phyloP scores from a whole-genome alignment of 768 basidiomycete genomes.

The Strobilomyces echinocephalus region DNA sequence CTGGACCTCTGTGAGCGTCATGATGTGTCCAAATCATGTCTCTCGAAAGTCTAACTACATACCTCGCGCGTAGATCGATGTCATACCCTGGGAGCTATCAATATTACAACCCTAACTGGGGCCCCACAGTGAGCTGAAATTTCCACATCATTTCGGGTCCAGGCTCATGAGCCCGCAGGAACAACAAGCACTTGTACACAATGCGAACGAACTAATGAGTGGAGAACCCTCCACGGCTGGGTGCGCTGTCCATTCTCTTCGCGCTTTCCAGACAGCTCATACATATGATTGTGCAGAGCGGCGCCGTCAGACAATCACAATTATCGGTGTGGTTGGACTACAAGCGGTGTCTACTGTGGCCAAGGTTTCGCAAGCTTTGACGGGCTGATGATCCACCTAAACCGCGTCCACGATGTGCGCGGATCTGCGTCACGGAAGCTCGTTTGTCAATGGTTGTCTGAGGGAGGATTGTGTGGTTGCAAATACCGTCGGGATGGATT shows the following conservation, averaged over 20 bases:
- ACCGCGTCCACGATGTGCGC: not conserved
- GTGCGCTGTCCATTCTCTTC: not conserved
- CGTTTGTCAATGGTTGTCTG: slow-evolving; percentile 2
- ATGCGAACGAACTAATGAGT: not conserved
- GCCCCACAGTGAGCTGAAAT: not conserved
- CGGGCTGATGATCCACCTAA: slow-evolving; percentile 3
- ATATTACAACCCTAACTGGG: not conserved
- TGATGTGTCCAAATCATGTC: too few species aligned
- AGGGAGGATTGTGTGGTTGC: not conserved
- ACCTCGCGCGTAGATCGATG: not conserved
- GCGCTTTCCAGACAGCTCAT: not conserved
- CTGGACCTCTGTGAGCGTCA: not conserved
- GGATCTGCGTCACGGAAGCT: not conserved
- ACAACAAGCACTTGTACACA: not conserved
- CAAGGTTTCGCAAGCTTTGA: not conserved
- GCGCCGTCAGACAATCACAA: not conserved
- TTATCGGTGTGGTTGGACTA: slow-evolving; percentile 5
- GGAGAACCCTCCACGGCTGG: not conserved
- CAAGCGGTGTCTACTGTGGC: not conserved
- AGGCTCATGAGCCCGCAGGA: slow-evolving; percentile 4
- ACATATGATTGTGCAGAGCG: not conserved
- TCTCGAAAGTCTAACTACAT: not conserved
- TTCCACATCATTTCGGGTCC: too few species aligned
- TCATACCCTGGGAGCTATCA: not conserved
- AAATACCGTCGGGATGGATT: not conserved